phyloP scores from a whole-genome alignment of 257 asterid species.

The Knoxia roxburghii region DNA sequence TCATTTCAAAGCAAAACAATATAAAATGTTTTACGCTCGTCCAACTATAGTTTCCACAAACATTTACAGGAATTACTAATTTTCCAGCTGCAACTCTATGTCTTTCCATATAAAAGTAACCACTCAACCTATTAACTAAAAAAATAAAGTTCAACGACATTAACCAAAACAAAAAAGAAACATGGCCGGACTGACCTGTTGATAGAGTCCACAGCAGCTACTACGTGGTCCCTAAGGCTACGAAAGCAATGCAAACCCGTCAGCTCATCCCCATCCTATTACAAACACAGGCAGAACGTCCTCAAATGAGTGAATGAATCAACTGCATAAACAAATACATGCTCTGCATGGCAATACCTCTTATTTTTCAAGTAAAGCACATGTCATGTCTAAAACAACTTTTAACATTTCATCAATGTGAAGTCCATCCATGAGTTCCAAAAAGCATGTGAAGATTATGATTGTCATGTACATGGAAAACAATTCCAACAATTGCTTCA shows the following conservation, averaged over 20 bases:
- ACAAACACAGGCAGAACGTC: background rate
- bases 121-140: background rate
- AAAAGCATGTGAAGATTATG: background rate
- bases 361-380: background rate
- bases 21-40: background rate
- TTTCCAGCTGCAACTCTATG: no score
- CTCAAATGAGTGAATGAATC: background rate
- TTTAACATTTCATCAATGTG: background rate
- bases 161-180: conserved; percentile 11
- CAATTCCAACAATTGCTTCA: background rate
- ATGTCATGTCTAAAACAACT: background rate
- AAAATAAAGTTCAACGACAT: conserved; percentile 3
- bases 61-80: background rate
- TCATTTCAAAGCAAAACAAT: background rate
- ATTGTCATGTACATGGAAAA: no score
- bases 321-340: background rate
- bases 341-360: background rate
- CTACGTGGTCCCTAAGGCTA: conserved; percentile 79
- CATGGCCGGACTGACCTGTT: conserved; percentile 65
- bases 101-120: background rate
- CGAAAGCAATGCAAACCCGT: conserved; percentile 96
- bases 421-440: background rate
- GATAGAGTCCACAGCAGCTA: conserved; percentile 77
- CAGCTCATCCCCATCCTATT: conserved; percentile 89
- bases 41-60: background rate